Conservation (phyloP, 2,329 filamentous ascomycete species). For the Neofusicoccum sp. region DNA sequence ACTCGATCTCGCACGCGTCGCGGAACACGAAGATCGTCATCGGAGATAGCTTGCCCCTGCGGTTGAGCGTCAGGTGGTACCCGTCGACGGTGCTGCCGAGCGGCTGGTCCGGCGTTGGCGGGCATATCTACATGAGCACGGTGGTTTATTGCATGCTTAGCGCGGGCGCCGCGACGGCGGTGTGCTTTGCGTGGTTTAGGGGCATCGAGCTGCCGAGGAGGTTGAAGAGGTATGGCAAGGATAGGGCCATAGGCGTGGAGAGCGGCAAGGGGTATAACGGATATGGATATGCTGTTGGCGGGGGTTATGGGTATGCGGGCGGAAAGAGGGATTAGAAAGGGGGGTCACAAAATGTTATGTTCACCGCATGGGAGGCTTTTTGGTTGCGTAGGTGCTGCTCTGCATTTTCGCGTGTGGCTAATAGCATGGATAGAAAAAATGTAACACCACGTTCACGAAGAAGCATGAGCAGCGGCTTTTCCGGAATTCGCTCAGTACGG, state of each 20-base stretch:
- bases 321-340: conserved; percentile 43
- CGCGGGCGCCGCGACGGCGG: conserved; percentile 47
- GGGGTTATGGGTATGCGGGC: conserved; percentile 46
- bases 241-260: conserved; percentile 41
- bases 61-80: conserved; percentile 84
- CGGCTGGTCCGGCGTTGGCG: conserved; percentile 52
- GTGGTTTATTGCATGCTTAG: conserved; percentile 50
- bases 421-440: not conserved
- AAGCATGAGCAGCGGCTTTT: no score
- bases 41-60: conserved; percentile 77
- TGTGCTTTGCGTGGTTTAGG: conserved; percentile 55
- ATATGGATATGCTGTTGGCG: conserved; percentile 32
- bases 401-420: not conserved
- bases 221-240: conserved; percentile 57
- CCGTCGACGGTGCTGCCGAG: conserved; percentile 67
- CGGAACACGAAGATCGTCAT: conserved; percentile 70
- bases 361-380: not conserved
- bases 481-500: no score
- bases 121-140: conserved; percentile 51
- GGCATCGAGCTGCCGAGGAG: conserved; percentile 52
- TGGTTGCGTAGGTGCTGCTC: not conserved
- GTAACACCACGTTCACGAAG: no score
- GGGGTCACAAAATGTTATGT: not conserved
- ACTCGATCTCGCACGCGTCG: conserved; percentile 68
- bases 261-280: conserved; percentile 38